A percentile compares a stretch with the other conserved stretches of the same genome.
These are phyloP conservation scores for Loxodes magnus DNA, from an alignment of 73 alveolate genomes.

Conservation along the genomic window DNA sequence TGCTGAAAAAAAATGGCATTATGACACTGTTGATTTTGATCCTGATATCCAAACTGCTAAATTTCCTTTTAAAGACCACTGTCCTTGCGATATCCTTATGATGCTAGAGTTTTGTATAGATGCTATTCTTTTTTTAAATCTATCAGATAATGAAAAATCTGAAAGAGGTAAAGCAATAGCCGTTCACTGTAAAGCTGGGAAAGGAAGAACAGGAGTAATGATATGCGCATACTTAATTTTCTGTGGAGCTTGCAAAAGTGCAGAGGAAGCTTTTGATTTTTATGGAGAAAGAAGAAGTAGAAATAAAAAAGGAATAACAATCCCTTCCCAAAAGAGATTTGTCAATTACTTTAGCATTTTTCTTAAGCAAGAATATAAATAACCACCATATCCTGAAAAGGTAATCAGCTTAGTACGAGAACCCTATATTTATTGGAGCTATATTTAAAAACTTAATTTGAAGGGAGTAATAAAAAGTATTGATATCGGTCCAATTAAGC, in stretches of 20 bases:
- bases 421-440: no score
- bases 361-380: no score
- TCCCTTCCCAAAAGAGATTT: conserved; percentile 67
- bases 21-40: conserved; percentile 40
- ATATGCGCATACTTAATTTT: conserved; percentile 79
- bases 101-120: conserved; percentile 85
- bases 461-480: no score
- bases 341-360: conserved; percentile 70
- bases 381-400: no score
- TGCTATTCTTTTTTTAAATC: no score
- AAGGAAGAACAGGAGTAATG: conserved; percentile 95
- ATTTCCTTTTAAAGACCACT: conserved; percentile 93
- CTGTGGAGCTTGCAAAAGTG: conserved; percentile 45
- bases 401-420: no score
- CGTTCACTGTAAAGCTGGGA: conserved; percentile 97
- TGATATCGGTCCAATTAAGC: no score
- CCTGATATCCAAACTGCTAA: conserved; percentile 57
- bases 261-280: conserved; percentile 77
- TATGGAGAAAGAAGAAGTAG: conserved; percentile 80
- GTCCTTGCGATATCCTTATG: conserved; percentile 87
- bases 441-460: no score
- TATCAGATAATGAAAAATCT: no score
- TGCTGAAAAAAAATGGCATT: conserved; percentile 38
- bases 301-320: conserved; percentile 82
- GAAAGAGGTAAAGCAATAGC: conserved; percentile 63